These are phyloP conservation scores for Fusarium hostae DNA, from an alignment of 2,329 filamentous ascomycete genomes.

Conservation along the genomic window DNA sequence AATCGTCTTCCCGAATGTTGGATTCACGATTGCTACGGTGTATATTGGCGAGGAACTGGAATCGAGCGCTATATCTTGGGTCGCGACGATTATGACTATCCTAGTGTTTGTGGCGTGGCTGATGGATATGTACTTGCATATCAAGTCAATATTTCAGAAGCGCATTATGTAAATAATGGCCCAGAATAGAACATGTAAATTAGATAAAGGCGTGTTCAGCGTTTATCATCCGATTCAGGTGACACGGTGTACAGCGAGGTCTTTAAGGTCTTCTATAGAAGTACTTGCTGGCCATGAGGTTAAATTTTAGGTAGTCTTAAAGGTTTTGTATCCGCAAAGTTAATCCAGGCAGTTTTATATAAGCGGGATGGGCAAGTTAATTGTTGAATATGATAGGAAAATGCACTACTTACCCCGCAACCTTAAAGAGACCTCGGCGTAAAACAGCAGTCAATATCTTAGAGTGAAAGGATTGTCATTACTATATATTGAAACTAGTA, in stretches of 20 bases:
- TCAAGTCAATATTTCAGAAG: slow-evolving; percentile 5
- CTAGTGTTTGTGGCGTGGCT: not conserved
- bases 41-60: slow-evolving; percentile 3
- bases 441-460: no score
- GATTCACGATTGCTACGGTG: slow-evolving; percentile 4
- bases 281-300: accelerated
- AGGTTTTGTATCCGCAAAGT: accelerated
- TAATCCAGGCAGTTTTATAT: not conserved
- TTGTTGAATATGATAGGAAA: no score
- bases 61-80: not conserved
- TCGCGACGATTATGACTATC: slow-evolving; percentile 1
- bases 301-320: no score
- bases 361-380: accelerated
- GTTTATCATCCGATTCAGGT: accelerated
- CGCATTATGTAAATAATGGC: not conserved
- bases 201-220: accelerated
- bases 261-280: not conserved
- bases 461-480: not conserved
- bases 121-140: slow-evolving; percentile 1
- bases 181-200: accelerated
- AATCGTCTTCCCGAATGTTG: slow-evolving; percentile 3
- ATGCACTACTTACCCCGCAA: no score
- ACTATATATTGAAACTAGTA: not conserved
- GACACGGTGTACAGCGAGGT: not conserved
- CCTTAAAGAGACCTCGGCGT: not conserved